A percentile compares a stretch with the other conserved stretches of the same genome.
Evolutionary conservation across 2,329 filamentous ascomycete genomes (phyloP).

Genomic region (Xylariaceae sp.): DNA sequence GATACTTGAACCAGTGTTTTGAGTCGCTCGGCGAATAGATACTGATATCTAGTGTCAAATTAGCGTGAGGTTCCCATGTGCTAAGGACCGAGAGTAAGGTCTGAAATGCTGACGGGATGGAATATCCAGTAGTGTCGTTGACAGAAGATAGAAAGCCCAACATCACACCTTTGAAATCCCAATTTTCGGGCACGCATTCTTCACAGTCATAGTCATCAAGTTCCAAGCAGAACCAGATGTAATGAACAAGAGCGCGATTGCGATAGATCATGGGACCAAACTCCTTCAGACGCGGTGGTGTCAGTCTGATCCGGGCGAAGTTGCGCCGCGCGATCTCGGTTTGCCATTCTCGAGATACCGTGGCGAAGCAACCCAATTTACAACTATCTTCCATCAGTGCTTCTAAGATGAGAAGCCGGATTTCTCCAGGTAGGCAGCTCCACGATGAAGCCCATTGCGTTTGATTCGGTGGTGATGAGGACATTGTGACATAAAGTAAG

Average conservation of each 20-base stretch:
- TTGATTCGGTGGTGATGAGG: too few relatives aligned
- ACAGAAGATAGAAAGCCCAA: too few relatives aligned
- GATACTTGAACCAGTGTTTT: conserved; percentile 36
- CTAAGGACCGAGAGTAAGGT: conserved; percentile 30
- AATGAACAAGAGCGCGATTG: conserved; percentile 25
- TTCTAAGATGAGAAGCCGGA: not conserved
- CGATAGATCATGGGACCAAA: conserved; percentile 28
- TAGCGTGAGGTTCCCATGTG: conserved; percentile 30
- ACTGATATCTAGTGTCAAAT: conserved; percentile 36
- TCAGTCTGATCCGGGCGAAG: conserved; percentile 27
- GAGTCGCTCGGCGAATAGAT: conserved; percentile 36
- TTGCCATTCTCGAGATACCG: not conserved
- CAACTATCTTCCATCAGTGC: not conserved
- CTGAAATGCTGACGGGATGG: conserved; percentile 29
- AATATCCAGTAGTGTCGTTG: conserved; percentile 21
- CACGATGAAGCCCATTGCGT: too few relatives aligned
- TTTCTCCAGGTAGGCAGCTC: not conserved
- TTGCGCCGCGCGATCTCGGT: not conserved
- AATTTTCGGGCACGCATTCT: too few relatives aligned
- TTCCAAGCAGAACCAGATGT: conserved; percentile 31
- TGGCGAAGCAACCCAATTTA: not conserved
- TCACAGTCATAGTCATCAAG: conserved; percentile 30
- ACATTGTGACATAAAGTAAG: too few relatives aligned
- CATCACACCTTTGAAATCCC: too few relatives aligned
- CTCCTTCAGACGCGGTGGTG: conserved; percentile 25